Conservation (phyloP, 768 basidiomycete genomes). For the Terana coerulea region DNA sequence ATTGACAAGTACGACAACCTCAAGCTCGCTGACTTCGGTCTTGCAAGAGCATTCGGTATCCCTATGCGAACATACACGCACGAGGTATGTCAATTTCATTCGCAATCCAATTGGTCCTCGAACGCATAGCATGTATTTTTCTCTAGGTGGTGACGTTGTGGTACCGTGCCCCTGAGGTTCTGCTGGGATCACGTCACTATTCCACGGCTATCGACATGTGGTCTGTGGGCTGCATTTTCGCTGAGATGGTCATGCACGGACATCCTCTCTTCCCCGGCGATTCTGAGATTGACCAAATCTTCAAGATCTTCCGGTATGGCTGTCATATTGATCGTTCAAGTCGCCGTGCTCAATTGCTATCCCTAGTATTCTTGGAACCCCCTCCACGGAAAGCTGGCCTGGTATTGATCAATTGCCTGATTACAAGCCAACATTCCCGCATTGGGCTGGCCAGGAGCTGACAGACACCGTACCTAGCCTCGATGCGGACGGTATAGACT, state of each 20-base stretch:
- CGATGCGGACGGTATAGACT: constrained; percentile 75
- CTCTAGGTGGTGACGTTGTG: constrained; percentile 94
- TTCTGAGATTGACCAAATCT: constrained; percentile 99
- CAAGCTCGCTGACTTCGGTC: constrained; percentile 95
- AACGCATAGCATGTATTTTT: neutral
- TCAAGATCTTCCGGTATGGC: constrained; percentile 93
- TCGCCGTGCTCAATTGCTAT: neutral
- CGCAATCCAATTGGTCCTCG: constrained; percentile 2
- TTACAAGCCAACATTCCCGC: constrained; percentile 96
- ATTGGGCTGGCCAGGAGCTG: constrained; percentile 83
- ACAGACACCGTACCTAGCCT: constrained; percentile 60
- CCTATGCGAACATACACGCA: constrained; percentile 99
- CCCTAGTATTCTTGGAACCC: constrained; percentile 86
- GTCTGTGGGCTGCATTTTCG: constrained; percentile 99
- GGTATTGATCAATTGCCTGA: constrained; percentile 86
- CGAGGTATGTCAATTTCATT: constrained; percentile 62
- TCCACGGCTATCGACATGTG: constrained; percentile 99
- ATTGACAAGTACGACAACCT: constrained; percentile 88
- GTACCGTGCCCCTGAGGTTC: constrained; percentile 98
- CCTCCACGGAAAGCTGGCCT: constrained; percentile 88
- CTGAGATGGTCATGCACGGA: constrained; percentile 95
- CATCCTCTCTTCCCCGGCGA: constrained; percentile 94
- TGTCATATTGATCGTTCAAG: neutral
- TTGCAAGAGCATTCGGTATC: constrained; percentile 96
- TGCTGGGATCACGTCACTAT: constrained; percentile 94